Evolutionary conservation across 1,284 basidiomycete species (phyloP).

Genomic region (Schizopora paradoxa): DNA sequence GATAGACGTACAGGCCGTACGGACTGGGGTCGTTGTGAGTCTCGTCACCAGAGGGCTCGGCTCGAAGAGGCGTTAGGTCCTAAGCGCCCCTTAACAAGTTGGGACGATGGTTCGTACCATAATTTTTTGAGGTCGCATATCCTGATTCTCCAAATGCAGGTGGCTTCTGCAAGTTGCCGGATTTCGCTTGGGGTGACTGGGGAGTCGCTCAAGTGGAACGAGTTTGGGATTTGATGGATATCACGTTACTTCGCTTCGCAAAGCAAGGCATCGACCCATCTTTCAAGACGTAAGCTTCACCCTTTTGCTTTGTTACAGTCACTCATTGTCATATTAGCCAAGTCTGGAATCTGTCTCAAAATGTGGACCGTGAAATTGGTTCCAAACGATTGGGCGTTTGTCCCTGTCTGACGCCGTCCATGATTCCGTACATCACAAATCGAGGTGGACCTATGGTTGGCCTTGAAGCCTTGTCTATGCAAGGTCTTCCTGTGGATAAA

Average conservation of each 20-base stretch:
- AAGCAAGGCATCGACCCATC: slow-evolving; percentile 77
- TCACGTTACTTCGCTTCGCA: slow-evolving; percentile 79
- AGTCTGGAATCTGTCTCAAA: slow-evolving; percentile 98
- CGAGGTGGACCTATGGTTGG: slow-evolving; percentile 97
- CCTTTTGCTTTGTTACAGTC: slow-evolving; percentile 5
- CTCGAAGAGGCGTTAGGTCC: slow-evolving; percentile 80
- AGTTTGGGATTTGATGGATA: slow-evolving; percentile 93
- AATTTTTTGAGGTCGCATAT: slow-evolving; percentile 2
- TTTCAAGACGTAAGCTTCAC: slow-evolving; percentile 70
- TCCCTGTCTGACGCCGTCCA: slow-evolving; percentile 89
- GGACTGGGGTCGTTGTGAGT: slow-evolving; percentile 92
- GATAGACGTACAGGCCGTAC: slow-evolving; percentile 67
- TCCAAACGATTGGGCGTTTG: slow-evolving; percentile 80
- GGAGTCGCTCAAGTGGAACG: slow-evolving; percentile 86
- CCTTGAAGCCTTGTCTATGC: slow-evolving; percentile 87
- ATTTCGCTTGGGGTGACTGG: slow-evolving; percentile 96
- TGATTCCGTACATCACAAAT: slow-evolving; percentile 95
- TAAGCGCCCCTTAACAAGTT: slow-evolving; percentile 84
- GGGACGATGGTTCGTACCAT: slow-evolving; percentile 74
- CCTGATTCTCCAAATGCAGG: slow-evolving; percentile 36
- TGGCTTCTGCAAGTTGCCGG: slow-evolving; percentile 81
- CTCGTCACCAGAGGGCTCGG: slow-evolving; percentile 83
- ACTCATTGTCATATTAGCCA: slow-evolving; percentile 38
- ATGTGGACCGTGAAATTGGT: slow-evolving; percentile 86
- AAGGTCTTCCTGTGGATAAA: slow-evolving; percentile 90